These are phyloP conservation scores for Penicillium sp. DNA, from an alignment of 2,329 filamentous ascomycete species.

Conservation along the genomic window DNA sequence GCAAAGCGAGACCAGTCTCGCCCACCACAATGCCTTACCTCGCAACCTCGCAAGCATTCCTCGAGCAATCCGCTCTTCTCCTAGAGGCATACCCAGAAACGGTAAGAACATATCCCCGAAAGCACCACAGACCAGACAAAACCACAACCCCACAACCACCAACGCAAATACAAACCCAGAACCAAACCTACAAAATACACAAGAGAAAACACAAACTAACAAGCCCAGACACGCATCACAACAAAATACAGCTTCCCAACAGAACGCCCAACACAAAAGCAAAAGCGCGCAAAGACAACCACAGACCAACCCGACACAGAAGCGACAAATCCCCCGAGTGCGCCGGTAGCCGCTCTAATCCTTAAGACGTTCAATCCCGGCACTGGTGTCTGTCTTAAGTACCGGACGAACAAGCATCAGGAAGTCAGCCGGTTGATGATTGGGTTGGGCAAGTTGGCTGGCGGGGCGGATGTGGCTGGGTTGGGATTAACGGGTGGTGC, in stretches of 20 bases:
- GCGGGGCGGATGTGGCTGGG: slow-evolving; percentile 59
- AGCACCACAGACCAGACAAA: too few relatives aligned
- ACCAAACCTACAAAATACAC: not conserved
- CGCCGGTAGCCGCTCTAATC: slow-evolving; percentile 63
- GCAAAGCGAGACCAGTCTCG: slow-evolving; percentile 15
- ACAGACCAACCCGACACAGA: slow-evolving; percentile 27
- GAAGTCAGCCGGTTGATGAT: slow-evolving; percentile 80
- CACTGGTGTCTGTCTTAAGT: slow-evolving; percentile 79
- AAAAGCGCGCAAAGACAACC: slow-evolving; percentile 25
- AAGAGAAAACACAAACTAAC: not conserved
- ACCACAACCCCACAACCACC: not conserved
- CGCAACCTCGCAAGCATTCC: slow-evolving; percentile 80
- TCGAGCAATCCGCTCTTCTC: slow-evolving; percentile 77
- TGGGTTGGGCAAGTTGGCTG: slow-evolving; percentile 68
- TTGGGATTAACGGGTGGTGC: slow-evolving; percentile 29
- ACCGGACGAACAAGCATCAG: slow-evolving; percentile 68
- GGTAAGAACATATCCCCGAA: slow-evolving; percentile 50
- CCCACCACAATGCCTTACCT: slow-evolving; percentile 69
- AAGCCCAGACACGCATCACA: slow-evolving; percentile 73
- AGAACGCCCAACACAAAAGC: slow-evolving; percentile 22
- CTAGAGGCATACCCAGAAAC: slow-evolving; percentile 79
- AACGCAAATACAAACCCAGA: not conserved
- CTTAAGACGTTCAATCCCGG: slow-evolving; percentile 85
- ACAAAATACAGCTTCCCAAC: slow-evolving; percentile 74
- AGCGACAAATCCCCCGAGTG: slow-evolving; percentile 55